Conservation (phyloP, 2,329 filamentous ascomycete genomes). For the Aspergillus flavus region DNA sequence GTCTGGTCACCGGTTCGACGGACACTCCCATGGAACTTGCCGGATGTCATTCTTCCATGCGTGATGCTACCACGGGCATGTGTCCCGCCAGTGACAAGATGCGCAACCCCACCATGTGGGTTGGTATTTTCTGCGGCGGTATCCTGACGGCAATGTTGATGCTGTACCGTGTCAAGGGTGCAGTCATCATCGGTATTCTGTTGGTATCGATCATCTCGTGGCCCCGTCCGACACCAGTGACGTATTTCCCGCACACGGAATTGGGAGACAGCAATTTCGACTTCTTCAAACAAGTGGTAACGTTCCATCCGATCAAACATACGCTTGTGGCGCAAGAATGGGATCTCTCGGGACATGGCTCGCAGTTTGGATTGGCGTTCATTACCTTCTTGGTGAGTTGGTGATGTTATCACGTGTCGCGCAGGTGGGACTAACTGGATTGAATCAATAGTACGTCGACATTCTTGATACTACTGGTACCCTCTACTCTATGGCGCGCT, state of each 20-base stretch:
- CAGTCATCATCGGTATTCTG: conserved; percentile 79
- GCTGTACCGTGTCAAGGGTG: conserved; percentile 85
- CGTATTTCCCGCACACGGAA: conserved; percentile 75
- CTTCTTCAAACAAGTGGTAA: conserved; percentile 86
- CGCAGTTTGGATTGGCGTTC: conserved; percentile 79
- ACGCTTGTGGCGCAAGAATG: conserved; percentile 74
- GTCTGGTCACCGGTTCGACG: conserved; percentile 69
- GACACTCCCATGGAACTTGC: conserved; percentile 73
- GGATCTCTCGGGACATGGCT: conserved; percentile 68
- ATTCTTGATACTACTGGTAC: conserved; percentile 87
- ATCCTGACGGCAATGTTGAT: conserved; percentile 78
- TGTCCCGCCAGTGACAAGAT: conserved; percentile 72
- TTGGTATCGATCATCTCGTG: conserved; percentile 87
- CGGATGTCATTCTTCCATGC: conserved; percentile 65
- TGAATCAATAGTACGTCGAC: conserved; percentile 66
- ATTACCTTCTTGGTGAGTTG: conserved; percentile 70
- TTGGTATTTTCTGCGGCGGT: conserved; percentile 84
- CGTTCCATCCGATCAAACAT: conserved; percentile 75
- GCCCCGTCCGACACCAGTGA: conserved; percentile 75
- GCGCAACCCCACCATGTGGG: conserved; percentile 81
- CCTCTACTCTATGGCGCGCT: conserved; percentile 86
- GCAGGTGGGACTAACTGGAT: conserved; percentile 1
- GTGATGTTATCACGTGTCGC: not conserved
- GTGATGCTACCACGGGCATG: conserved; percentile 46
- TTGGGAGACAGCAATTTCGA: conserved; percentile 72